Evolutionary conservation across 768 basidiomycete species (phyloP).

Genomic region (Candolleomyces eurysporus): DNA sequence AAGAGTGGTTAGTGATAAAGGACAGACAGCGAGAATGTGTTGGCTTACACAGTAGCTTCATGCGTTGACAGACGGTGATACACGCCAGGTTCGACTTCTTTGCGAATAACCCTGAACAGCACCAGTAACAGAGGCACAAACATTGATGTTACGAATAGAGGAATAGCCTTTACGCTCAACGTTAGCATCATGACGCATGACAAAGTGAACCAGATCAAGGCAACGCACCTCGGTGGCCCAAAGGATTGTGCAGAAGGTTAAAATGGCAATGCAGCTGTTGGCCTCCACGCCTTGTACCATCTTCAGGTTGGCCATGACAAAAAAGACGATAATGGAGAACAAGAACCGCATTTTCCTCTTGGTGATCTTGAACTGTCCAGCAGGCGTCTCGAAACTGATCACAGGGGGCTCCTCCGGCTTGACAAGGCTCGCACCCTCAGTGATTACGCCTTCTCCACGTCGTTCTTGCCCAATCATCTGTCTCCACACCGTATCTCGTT

Average conservation of each 20-base stretch:
- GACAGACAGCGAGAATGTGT: background rate
- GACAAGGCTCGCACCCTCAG: constrained; percentile 46
- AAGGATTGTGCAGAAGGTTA: constrained; percentile 86
- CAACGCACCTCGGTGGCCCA: constrained; percentile 91
- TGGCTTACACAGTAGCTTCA: constrained; percentile 78
- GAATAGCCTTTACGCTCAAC: constrained; percentile 70
- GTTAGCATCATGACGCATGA: background rate
- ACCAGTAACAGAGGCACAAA: constrained; percentile 86
- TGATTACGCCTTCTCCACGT: constrained; percentile 48
- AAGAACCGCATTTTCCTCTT: constrained; percentile 57
- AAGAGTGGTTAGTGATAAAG: constrained; percentile 5
- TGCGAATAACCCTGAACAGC: constrained; percentile 75
- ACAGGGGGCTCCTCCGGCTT: constrained; percentile 44
- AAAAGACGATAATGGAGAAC: constrained; percentile 57
- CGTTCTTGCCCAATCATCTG: constrained; percentile 89
- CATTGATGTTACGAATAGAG: constrained; percentile 95
- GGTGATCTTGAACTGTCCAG: constrained; percentile 67
- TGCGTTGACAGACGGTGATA: constrained; percentile 52
- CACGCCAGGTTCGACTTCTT: constrained; percentile 31
- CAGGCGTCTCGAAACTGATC: constrained; percentile 58
- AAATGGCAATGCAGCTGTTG: constrained; percentile 86
- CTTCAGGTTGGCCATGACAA: constrained; percentile 56
- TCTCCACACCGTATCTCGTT: constrained; percentile 96
- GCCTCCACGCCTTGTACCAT: constrained; percentile 66
- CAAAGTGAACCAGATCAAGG: background rate